Percentiles rank a stretch among this genome's conserved stretches.
phyloP scores from a whole-genome alignment of 2,329 filamentous ascomycete genomes.

The Rhinocladiella similis region DNA sequence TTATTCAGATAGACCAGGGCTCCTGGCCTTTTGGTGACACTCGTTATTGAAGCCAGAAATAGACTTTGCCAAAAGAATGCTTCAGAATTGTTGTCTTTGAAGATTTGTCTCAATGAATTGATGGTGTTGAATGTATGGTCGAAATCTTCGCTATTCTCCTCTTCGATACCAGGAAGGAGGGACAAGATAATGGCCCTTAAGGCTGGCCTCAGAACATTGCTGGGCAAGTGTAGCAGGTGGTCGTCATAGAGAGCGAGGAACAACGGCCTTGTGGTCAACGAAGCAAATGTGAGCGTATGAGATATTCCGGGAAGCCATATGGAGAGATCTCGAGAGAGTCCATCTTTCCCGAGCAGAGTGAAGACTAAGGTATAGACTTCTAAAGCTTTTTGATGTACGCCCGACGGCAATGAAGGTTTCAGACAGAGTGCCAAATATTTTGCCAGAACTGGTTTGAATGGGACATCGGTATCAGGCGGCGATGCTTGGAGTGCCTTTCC shows the following conservation, averaged over 20 bases:
- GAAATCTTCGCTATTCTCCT: slow-evolving; percentile 96
- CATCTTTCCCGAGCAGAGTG: slow-evolving; percentile 70
- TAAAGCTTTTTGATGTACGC: slow-evolving; percentile 94
- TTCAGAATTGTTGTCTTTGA: slow-evolving; percentile 65
- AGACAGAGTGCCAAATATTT: slow-evolving; percentile 93
- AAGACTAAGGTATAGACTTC: slow-evolving; percentile 94
- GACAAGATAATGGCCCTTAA: slow-evolving; percentile 87
- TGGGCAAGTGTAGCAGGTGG: slow-evolving; percentile 72
- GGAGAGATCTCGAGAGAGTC: slow-evolving; percentile 76
- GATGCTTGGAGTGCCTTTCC: slow-evolving; percentile 86
- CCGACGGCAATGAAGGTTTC: slow-evolving; percentile 87
- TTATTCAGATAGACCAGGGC: slow-evolving; percentile 83
- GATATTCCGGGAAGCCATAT: slow-evolving; percentile 89
- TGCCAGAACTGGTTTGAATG: slow-evolving; percentile 78
- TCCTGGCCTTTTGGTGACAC: slow-evolving; percentile 78
- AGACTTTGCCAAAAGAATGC: slow-evolving; percentile 99
- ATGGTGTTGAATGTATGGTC: slow-evolving; percentile 79
- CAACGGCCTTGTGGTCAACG: slow-evolving; percentile 81
- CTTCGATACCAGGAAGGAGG: slow-evolving; percentile 87
- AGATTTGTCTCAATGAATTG: slow-evolving; percentile 71
- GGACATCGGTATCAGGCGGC: slow-evolving; percentile 73
- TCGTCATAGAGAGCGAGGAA: slow-evolving; percentile 83
- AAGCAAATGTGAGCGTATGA: slow-evolving; percentile 89
- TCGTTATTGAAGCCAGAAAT: slow-evolving; percentile 90
- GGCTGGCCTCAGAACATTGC: slow-evolving; percentile 74